A percentile compares a stretch with the other conserved stretches of the same genome.
Evolutionary conservation across 1,139 yeast species (phyloP).

Genomic region (Zygosaccharomyces sapae): DNA sequence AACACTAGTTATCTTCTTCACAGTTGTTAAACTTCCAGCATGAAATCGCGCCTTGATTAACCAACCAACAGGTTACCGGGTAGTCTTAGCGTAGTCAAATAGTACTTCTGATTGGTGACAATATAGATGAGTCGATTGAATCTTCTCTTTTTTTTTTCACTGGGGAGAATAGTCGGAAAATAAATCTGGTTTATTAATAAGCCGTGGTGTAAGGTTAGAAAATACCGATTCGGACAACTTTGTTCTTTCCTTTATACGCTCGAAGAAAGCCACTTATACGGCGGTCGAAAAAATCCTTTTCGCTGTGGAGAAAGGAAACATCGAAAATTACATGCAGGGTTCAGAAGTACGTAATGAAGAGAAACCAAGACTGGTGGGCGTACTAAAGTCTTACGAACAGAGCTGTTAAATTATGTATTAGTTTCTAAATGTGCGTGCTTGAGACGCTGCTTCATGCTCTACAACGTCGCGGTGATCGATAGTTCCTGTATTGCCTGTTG

Average conservation of each 20-base stretch:
- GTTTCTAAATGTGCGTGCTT: too few relatives aligned
- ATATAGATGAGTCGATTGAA: constrained; percentile 1
- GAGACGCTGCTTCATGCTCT: too few relatives aligned
- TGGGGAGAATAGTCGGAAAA: not conserved
- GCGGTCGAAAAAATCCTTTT: not conserved
- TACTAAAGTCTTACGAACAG: too few relatives aligned
- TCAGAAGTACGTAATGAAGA: too few relatives aligned
- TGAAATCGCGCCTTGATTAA: not conserved
- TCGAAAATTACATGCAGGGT: not conserved
- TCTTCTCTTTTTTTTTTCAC: constrained; percentile 1
- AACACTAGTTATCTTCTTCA: not conserved
- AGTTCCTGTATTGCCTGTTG: too few relatives aligned
- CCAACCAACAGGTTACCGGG: too few relatives aligned
- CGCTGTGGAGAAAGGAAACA: not conserved
- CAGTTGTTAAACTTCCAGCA: not conserved
- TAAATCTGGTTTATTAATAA: not conserved
- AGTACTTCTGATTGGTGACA: not conserved
- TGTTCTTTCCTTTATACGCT: not conserved
- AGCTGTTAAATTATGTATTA: too few relatives aligned
- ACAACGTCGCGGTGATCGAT: too few relatives aligned
- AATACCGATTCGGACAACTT: not conserved
- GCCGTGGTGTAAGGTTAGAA: not conserved
- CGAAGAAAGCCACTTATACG: not conserved
- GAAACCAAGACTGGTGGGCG: too few relatives aligned
- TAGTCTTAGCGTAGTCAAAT: not conserved